phyloP scores from a whole-genome alignment of 352 stramenopile genomes.

The Blastocystis sp. region DNA sequence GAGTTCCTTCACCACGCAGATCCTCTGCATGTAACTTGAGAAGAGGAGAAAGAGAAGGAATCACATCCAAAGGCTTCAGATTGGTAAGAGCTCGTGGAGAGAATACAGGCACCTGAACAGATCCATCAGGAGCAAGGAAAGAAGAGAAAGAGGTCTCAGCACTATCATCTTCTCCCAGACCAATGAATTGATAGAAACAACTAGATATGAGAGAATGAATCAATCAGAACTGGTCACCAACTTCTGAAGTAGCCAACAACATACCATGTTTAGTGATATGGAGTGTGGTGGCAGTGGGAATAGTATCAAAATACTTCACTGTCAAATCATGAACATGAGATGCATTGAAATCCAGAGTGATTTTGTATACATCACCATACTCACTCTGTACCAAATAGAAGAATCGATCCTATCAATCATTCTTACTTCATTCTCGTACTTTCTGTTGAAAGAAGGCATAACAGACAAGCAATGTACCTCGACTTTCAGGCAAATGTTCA shows the following conservation, averaged over 20 bases:
- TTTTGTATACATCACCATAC: conserved; percentile 94
- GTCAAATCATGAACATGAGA: conserved; percentile 66
- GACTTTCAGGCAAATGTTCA: conserved; percentile 70
- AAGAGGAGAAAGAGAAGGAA: conserved; percentile 84
- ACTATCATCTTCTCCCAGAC: conserved; percentile 33
- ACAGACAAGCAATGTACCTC: conserved; percentile 83
- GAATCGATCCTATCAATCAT: conserved; percentile 73
- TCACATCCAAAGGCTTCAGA: conserved; percentile 68
- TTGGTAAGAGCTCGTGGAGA: conserved; percentile 71
- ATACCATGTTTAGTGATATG: conserved; percentile 94
- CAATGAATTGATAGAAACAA: conserved; percentile 55
- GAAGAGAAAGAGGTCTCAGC: conserved; percentile 17
- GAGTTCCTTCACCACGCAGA: conserved; percentile 82
- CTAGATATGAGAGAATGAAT: background rate
- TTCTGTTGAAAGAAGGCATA: conserved; percentile 85
- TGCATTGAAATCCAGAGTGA: conserved; percentile 81
- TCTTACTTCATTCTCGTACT: background rate
- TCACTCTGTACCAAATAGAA: conserved; percentile 95
- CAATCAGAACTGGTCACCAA: conserved; percentile 90
- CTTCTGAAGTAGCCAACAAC: conserved; percentile 89
- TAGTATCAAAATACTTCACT: conserved; percentile 85
- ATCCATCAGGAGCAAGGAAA: conserved; percentile 20
- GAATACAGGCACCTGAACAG: conserved; percentile 49
- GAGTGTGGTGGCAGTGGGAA: conserved; percentile 78
- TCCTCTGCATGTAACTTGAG: conserved; percentile 83